Evolutionary conservation across 2,329 filamentous ascomycete genomes (phyloP), one percentile per base, ranked within the genome.

Genomic region (Fusarium heterosporum): DNA sequence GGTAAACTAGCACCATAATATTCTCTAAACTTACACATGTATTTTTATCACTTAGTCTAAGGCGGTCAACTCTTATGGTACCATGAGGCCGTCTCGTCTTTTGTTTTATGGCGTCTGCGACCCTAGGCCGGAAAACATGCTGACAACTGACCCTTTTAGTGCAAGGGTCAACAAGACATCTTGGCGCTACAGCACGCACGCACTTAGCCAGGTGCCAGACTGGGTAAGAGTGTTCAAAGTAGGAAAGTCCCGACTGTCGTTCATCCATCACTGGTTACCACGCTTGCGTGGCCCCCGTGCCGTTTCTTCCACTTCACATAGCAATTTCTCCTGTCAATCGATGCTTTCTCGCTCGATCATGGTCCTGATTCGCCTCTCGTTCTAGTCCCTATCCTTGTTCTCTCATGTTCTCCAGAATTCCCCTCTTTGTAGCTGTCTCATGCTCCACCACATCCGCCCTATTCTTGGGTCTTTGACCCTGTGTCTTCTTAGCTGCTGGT

Each of bases 261-360:
- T 36, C 34, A 51, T 25, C 22, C 22, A 46, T 61, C 49, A 55
- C 52, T 61, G 50, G 51, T 46, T 65, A 30, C 51, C 47, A 61
- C 50, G 64, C 55, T 68, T 68, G 66, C 66, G 66, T 70, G 66
- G 66, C 66, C 66, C 66, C 53, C 52, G 56, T 69, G 62, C 66
- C 62, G 66, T 64, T 55, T 60, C 50, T 67, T 61, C 66, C 62
- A 56, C 61, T 55, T 62, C 45, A 38, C 29, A 40, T 45, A 54
- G 55, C 56, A 57, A 52, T 54, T 43, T 64, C 66, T 69, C 61
- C 56, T 68, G 60, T 66, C 48, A 69, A 66, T 54, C 55, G 34
- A 59, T 39, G 55, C 59, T 47, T 49, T 50, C 32, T 45, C 30
- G n/a, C 50, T 40, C 16, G 59, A 43, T 66, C 25, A 52, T 48